A percentile compares a stretch with the other conserved stretches of the same genome.
phyloP scores from a whole-genome alignment of 176 grass and related monocot species.

The Eragrostis nindensis region DNA sequence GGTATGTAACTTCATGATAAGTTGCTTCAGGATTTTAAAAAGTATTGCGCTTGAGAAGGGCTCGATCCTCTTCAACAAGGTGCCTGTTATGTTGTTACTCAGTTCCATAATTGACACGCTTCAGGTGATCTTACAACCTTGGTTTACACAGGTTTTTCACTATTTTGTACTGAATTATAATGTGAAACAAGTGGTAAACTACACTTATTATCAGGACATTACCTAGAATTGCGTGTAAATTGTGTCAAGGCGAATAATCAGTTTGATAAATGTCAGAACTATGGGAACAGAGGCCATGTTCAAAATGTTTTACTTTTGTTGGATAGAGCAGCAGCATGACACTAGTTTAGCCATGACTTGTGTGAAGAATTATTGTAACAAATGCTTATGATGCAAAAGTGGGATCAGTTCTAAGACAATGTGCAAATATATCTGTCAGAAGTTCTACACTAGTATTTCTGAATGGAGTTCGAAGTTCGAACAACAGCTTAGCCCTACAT shows the following conservation, averaged over 20 bases:
- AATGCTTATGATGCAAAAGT: too few species aligned
- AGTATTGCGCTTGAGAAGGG: conserved; percentile 58
- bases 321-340: not conserved
- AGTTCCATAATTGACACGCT: conserved; percentile 40
- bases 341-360: not conserved
- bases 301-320: not conserved
- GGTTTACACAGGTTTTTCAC: conserved; percentile 41
- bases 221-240: not conserved
- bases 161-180: conserved; percentile 3
- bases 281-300: not conserved
- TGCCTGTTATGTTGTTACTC: conserved; percentile 46
- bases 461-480: not conserved
- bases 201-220: not conserved
- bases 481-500: not conserved
- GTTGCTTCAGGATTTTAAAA: conserved; percentile 49
- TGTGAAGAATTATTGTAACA: too few species aligned
- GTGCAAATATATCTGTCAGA: not conserved
- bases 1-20: conserved; percentile 33
- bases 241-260: not conserved
- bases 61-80: conserved; percentile 55
- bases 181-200: not conserved
- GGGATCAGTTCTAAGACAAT: too few species aligned
- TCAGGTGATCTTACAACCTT: conserved; percentile 53
- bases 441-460: not conserved
- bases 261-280: not conserved